Conservation (phyloP, 164 flowering plant genomes). For the Magnolia officinalis region DNA sequence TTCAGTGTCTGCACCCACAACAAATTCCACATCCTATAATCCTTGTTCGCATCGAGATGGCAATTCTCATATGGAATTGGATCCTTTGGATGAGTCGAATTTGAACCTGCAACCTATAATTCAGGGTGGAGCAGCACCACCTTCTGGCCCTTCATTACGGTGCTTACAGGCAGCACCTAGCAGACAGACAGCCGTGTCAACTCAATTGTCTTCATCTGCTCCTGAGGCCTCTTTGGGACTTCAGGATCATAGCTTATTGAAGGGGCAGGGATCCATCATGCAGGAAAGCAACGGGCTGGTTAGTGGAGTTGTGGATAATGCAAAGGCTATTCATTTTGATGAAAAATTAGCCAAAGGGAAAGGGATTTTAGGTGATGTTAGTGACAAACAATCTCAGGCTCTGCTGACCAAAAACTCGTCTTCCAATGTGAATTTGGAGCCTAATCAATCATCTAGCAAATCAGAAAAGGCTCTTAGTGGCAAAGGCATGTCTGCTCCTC, state of each 20-base stretch:
- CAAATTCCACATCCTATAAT: slow-evolving; percentile 51
- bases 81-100: slow-evolving; percentile 34
- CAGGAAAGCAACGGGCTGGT: slow-evolving; percentile 22
- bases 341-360: slow-evolving; percentile 32
- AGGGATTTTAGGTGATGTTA: slow-evolving; percentile 28
- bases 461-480: slow-evolving; percentile 47
- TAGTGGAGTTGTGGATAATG: slow-evolving; percentile 13
- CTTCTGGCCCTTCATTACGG: slow-evolving; percentile 28
- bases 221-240: slow-evolving; percentile 19
- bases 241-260: slow-evolving; percentile 20
- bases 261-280: slow-evolving; percentile 23
- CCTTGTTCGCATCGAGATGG: slow-evolving; percentile 35
- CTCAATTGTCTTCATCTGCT: slow-evolving; percentile 33
- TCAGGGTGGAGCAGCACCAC: slow-evolving; percentile 25
- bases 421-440: slow-evolving; percentile 40
- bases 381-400: slow-evolving; percentile 41
- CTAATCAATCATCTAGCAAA: slow-evolving; percentile 44
- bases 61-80: slow-evolving; percentile 30
- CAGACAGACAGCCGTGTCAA: slow-evolving; percentile 26
- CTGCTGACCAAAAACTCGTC: slow-evolving; percentile 25
- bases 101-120: slow-evolving; percentile 23
- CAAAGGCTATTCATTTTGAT: slow-evolving; percentile 23
- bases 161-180: slow-evolving; percentile 17
- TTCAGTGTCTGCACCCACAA: slow-evolving; percentile 71
- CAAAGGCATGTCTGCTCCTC: slow-evolving; percentile 23